phyloP scores from a whole-genome alignment of 352 stramenopile species.

The Pythium brachiatum region DNA sequence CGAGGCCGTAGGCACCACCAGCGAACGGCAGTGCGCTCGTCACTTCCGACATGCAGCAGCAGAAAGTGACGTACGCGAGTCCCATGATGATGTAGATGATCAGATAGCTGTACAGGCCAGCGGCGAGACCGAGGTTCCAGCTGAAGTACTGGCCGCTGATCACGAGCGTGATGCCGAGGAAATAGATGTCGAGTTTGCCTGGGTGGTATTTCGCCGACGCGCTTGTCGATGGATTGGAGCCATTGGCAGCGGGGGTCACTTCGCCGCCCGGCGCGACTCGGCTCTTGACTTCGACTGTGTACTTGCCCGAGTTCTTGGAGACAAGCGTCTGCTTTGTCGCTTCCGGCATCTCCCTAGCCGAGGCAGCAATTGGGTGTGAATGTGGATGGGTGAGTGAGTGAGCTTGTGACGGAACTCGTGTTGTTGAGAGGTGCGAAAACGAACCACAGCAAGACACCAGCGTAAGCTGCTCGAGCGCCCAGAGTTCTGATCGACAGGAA shows the following conservation, averaged over 20 bases:
- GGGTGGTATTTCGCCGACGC: not conserved
- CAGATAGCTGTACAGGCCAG: constrained; percentile 8
- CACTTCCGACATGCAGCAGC: not conserved
- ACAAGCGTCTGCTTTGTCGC: not conserved
- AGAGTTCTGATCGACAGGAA: too few species aligned
- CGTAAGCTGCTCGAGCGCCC: too few species aligned
- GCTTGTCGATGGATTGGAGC: not conserved
- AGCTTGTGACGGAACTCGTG: too few species aligned
- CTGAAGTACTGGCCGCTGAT: constrained; percentile 25
- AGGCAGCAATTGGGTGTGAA: too few species aligned
- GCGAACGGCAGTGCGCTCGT: not conserved
- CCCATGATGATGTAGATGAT: not conserved
- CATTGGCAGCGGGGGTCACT: too few species aligned
- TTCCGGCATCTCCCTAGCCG: not conserved
- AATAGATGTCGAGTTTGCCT: constrained; percentile 17
- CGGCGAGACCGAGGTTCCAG: constrained; percentile 23
- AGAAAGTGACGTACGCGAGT: not conserved
- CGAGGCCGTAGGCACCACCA: not conserved
- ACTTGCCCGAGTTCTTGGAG: not conserved
- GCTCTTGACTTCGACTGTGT: not conserved
- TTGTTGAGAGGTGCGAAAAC: too few species aligned
- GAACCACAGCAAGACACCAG: too few species aligned
- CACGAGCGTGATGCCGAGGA: constrained; percentile 25
- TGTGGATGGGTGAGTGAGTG: too few species aligned
- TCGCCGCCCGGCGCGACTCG: not conserved